Evolutionary conservation across 1,139 yeast species (phyloP).

Genomic region (Diutina rugosa): DNA sequence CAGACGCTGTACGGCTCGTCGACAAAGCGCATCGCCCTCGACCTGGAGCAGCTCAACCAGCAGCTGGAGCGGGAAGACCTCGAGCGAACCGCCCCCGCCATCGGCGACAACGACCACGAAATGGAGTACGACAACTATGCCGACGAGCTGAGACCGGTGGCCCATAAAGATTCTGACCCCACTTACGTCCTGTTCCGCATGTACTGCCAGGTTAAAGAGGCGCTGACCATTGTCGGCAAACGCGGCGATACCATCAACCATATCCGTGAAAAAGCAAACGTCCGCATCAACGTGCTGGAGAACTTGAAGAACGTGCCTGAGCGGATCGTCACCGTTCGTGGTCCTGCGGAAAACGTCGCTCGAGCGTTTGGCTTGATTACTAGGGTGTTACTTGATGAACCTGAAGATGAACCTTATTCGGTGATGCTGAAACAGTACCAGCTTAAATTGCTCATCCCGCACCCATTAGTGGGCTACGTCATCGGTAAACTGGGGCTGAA

Average conservation of each 20-base stretch:
- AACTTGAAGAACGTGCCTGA: slow-evolving; percentile 65
- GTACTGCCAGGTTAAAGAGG: slow-evolving; percentile 70
- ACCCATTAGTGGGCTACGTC: slow-evolving; percentile 68
- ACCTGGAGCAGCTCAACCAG: slow-evolving; percentile 17
- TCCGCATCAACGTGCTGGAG: slow-evolving; percentile 67
- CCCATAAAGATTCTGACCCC: slow-evolving; percentile 32
- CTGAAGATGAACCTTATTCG: slow-evolving; percentile 50
- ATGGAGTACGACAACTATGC: slow-evolving; percentile 9
- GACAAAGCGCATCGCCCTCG: slow-evolving; percentile 60
- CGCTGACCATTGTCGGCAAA: slow-evolving; percentile 63
- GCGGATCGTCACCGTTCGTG: slow-evolving; percentile 64
- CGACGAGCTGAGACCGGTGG: slow-evolving; percentile 11
- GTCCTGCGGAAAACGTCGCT: slow-evolving; percentile 71
- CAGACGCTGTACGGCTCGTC: slow-evolving; percentile 15
- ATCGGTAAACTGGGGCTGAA: slow-evolving; percentile 72
- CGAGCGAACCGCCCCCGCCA: slow-evolving; percentile 23
- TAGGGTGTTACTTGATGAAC: slow-evolving; percentile 56
- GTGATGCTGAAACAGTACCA: slow-evolving; percentile 41
- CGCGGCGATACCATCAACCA: slow-evolving; percentile 62
- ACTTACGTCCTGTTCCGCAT: slow-evolving; percentile 56
- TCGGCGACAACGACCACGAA: slow-evolving; percentile 7
- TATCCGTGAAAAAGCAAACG: slow-evolving; percentile 52
- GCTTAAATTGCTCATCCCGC: slow-evolving; percentile 60
- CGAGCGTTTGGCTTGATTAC: slow-evolving; percentile 69
- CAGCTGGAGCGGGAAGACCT: neutral